Conservation (phyloP, 2,329 filamentous ascomycete genomes). For the Stachybotrys chartarum region DNA sequence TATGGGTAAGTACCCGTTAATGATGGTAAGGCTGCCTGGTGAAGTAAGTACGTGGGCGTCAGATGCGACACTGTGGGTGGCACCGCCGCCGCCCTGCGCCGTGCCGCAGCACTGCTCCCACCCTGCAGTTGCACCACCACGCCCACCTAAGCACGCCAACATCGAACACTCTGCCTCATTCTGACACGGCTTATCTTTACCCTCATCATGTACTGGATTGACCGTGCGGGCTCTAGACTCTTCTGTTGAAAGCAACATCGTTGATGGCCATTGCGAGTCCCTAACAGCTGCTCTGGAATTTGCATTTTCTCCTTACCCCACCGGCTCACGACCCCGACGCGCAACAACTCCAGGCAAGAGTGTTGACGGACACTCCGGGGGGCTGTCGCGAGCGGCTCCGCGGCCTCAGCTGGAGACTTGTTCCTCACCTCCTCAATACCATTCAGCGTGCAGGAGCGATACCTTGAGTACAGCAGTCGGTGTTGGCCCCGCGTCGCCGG, state of each 20-base stretch:
- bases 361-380: neutral
- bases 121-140: neutral
- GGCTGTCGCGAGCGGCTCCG: neutral
- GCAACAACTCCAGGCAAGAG: neutral
- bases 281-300: neutral
- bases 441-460: neutral
- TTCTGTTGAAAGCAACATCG: neutral
- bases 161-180: neutral
- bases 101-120: neutral
- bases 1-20: too few relatives aligned
- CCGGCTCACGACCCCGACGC: neutral
- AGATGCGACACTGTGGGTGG: too few relatives aligned
- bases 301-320: neutral
- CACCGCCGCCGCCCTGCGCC: neutral
- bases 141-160: neutral
- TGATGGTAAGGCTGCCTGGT: too few relatives aligned
- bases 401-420: neutral
- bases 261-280: neutral
- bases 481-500: neutral
- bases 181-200: neutral
- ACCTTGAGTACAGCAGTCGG: neutral
- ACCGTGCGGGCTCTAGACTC: neutral
- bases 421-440: neutral
- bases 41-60: too few relatives aligned
- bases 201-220: neutral